Percentiles rank a stretch among this genome's conserved stretches.
Conservation (phyloP, 495 filamentous ascomycete species). For the Tuber melanosporum region DNA sequence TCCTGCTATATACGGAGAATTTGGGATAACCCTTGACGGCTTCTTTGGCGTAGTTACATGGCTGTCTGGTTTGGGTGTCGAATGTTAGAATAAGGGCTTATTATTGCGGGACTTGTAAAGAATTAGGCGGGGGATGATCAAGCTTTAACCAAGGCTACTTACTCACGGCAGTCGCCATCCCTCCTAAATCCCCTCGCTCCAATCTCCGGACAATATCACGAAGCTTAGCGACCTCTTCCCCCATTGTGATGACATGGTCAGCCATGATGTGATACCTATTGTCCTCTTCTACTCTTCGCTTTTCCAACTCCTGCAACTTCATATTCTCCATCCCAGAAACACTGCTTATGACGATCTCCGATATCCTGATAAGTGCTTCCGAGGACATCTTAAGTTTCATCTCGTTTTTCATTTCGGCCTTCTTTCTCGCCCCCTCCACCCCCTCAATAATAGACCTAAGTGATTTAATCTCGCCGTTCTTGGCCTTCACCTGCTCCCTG, state of each 20-base stretch:
- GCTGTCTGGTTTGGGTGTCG: not conserved
- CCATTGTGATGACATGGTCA: not conserved
- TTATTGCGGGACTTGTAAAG: not conserved
- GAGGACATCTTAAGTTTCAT: not conserved
- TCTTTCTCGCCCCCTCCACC: conserved; percentile 6
- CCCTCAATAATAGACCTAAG: not conserved
- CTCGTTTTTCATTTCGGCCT: conserved; percentile 3
- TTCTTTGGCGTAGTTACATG: not conserved
- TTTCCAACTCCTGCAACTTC: conserved; percentile 16
- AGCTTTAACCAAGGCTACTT: not conserved
- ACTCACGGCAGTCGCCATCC: not conserved
- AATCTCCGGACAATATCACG: not conserved
- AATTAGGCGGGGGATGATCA: not conserved
- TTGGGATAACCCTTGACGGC: not conserved
- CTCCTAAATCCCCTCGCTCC: not conserved
- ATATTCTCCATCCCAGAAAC: conserved; percentile 16
- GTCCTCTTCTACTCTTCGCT: not conserved
- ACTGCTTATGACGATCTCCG: conserved; percentile 6
- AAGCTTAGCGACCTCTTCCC: not conserved
- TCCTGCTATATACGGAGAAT: not conserved
- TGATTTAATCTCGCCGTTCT: conserved; percentile 6
- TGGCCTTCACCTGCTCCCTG: conserved; percentile 26
- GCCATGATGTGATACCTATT: not conserved
- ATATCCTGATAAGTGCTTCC: not conserved
- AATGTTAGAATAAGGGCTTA: not conserved